Conservation (phyloP, 495 filamentous ascomycete genomes). For the Penicillium atrosanguineum region DNA sequence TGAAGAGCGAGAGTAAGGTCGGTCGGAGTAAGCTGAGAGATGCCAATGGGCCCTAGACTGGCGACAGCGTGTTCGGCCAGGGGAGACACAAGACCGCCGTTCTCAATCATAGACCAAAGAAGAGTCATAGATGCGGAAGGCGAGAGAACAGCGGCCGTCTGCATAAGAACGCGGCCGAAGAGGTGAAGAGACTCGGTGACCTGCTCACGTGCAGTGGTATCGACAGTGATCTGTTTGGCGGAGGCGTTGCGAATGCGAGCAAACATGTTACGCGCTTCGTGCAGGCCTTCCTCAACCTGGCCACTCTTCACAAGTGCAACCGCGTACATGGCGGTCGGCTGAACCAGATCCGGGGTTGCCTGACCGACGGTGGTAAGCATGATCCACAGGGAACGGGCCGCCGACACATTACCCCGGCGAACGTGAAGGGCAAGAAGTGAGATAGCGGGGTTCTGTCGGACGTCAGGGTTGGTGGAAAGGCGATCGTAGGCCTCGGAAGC, state of each 20-base stretch:
- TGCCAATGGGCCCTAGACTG: constrained; percentile 56
- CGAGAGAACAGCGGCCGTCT: constrained; percentile 46
- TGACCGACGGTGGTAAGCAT: constrained; percentile 60
- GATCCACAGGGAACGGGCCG: constrained; percentile 73
- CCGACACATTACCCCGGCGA: constrained; percentile 71
- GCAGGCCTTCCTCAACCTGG: constrained; percentile 70
- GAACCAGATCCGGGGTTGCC: constrained; percentile 67
- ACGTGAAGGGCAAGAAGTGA: constrained; percentile 83
- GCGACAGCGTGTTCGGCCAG: constrained; percentile 62
- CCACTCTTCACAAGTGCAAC: constrained; percentile 78
- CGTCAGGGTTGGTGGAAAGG: constrained; percentile 47
- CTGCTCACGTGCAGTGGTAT: constrained; percentile 58
- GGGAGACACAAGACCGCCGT: constrained; percentile 60
- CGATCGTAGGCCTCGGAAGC: constrained; percentile 66
- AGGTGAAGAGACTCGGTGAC: constrained; percentile 86
- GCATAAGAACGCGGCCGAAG: constrained; percentile 56
- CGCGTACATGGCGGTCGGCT: constrained; percentile 82
- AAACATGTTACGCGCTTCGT: constrained; percentile 79
- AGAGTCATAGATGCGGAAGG: constrained; percentile 56
- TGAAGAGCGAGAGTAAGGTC: constrained; percentile 62
- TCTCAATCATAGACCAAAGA: constrained; percentile 73
- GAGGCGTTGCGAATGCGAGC: constrained; percentile 64
- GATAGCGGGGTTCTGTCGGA: constrained; percentile 64
- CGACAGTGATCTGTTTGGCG: constrained; percentile 23
- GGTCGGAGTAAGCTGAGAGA: constrained; percentile 51